Evolutionary conservation across 2,329 filamentous ascomycete species (phyloP).

Genomic region (Fusarium udum): DNA sequence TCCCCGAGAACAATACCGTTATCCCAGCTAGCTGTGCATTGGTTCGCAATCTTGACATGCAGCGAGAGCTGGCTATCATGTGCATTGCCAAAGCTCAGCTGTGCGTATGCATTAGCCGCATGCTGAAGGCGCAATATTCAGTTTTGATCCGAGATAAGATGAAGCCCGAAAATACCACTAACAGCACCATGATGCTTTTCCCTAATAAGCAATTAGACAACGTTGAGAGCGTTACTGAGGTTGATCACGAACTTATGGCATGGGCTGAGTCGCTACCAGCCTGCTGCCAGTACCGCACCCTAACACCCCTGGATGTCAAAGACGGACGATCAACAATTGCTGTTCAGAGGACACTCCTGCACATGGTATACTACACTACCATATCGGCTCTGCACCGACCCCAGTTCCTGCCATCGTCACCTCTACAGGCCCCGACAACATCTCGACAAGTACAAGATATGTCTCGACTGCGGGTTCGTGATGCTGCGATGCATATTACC

Average conservation of each 20-base stretch:
- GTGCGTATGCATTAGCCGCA: constrained; percentile 87
- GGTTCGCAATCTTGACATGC: constrained; percentile 75
- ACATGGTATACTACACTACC: constrained; percentile 94
- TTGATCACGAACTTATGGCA: constrained; percentile 79
- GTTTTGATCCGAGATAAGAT: constrained; percentile 86
- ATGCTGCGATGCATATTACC: constrained; percentile 86
- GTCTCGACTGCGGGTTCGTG: constrained; percentile 82
- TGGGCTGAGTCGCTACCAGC: constrained; percentile 80
- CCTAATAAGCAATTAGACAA: constrained; percentile 89
- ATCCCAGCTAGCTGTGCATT: constrained; percentile 76
- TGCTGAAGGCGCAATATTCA: constrained; percentile 91
- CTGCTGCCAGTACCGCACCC: constrained; percentile 73
- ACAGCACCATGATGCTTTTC: constrained; percentile 86
- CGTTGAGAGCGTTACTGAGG: constrained; percentile 78
- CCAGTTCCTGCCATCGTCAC: constrained; percentile 83
- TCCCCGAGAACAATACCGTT: constrained; percentile 73
- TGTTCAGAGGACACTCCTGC: constrained; percentile 84
- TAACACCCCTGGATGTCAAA: constrained; percentile 64
- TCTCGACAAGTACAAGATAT: constrained; percentile 80
- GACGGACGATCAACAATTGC: constrained; percentile 68
- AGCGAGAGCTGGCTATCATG: constrained; percentile 83
- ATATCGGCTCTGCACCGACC: constrained; percentile 90
- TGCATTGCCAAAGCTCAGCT: constrained; percentile 93
- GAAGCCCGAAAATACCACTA: constrained; percentile 78
- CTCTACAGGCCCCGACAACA: constrained; percentile 60